Percentiles rank a stretch among this genome's conserved stretches.
phyloP scores from a whole-genome alignment of 129 eudicot species.

The Flaveria trinervia region DNA sequence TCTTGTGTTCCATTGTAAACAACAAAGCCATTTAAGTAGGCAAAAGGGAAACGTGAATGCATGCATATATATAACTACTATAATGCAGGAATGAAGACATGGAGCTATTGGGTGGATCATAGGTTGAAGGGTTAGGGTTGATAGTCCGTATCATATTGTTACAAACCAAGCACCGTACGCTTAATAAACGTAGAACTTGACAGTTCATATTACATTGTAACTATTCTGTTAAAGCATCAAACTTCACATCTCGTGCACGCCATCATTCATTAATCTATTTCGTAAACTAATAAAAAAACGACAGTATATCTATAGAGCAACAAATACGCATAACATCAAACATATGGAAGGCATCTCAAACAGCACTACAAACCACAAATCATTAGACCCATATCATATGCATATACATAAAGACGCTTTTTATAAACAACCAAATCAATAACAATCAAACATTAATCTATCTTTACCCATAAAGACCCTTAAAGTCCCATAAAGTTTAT shows the following conservation, averaged over 20 bases:
- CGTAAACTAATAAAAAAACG: not conserved
- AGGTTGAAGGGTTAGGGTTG: too few species aligned
- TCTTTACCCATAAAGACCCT: not conserved
- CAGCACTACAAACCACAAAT: not conserved
- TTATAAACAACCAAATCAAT: too few species aligned
- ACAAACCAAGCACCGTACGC: too few species aligned
- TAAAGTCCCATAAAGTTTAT: too few species aligned
- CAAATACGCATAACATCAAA: conserved; percentile 20
- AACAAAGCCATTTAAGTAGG: too few species aligned
- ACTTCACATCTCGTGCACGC: not conserved
- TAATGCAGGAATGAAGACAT: too few species aligned
- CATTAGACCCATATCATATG: conserved; percentile 1
- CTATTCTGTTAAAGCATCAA: too few species aligned
- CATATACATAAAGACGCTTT: not conserved
- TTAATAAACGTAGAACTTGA: not conserved
- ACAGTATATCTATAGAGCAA: conserved; percentile 3
- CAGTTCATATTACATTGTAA: not conserved
- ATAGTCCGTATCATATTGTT: too few species aligned
- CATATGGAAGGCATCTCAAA: conserved; percentile 26
- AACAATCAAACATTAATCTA: not conserved
- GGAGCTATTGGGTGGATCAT: too few species aligned
- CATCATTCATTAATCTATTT: conserved; percentile 7
- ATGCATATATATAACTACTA: too few species aligned
- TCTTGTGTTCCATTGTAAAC: too few species aligned
- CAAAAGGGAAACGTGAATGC: too few species aligned